phyloP scores from a whole-genome alignment of 192 early-diverging fungal genomes.

The Coemansia sp. region DNA sequence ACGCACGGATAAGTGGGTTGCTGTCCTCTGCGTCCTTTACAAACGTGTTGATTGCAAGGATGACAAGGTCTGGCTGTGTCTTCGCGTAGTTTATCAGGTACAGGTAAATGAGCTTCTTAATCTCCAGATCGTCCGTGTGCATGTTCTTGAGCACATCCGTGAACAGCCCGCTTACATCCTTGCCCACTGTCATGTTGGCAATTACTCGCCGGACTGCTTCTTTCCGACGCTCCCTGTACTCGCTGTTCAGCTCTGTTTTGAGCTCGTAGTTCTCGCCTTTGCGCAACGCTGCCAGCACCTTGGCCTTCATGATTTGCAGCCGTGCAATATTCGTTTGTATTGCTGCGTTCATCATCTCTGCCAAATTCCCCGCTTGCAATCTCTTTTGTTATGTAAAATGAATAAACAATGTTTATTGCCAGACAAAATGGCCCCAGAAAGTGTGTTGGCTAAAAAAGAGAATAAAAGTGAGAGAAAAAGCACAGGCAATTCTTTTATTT shows the following conservation, averaged over 20 bases:
- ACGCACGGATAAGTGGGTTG: slow-evolving; percentile 92
- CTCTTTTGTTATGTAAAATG: no score
- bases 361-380: not conserved
- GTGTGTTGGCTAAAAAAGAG: not conserved
- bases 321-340: slow-evolving; percentile 51
- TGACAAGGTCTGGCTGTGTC: slow-evolving; percentile 90
- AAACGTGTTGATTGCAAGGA: slow-evolving; percentile 86
- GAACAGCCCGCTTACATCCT: slow-evolving; percentile 94
- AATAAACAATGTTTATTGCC: no score
- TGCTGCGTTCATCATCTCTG: slow-evolving; percentile 54
- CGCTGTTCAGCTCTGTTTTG: slow-evolving; percentile 94
- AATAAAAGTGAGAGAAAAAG: not conserved
- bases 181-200: slow-evolving; percentile 99
- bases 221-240: slow-evolving; percentile 93
- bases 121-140: slow-evolving; percentile 92
- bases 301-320: slow-evolving; percentile 55
- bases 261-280: slow-evolving; percentile 93
- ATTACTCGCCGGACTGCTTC: slow-evolving; percentile 99
- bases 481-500: no score
- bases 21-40: slow-evolving; percentile 88
- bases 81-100: slow-evolving; percentile 97
- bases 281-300: slow-evolving; percentile 52
- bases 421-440: no score
- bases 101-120: slow-evolving; percentile 92
- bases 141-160: slow-evolving; percentile 99